Evolutionary conservation across 2,329 filamentous ascomycete species (phyloP), one percentile per base, ranked within the genome.

Genomic region (Phaeomoniella chlamydospora): DNA sequence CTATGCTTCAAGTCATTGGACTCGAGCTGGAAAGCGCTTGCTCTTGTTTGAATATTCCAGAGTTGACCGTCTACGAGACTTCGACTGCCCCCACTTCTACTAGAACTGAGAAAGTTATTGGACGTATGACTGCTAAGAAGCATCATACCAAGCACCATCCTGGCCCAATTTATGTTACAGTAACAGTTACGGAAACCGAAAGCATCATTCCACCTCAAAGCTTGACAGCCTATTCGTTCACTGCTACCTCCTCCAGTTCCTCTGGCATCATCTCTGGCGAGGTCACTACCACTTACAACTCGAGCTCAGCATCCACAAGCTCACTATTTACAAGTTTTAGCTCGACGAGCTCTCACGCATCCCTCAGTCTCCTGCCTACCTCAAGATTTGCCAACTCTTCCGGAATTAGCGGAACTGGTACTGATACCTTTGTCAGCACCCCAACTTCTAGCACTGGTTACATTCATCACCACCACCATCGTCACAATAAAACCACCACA

Each of bases 1-100:
- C 22, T 26, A n/a, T 26, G n/a, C 22, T 32, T 17, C n/a, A 32
- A 32, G 13, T 13, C 31, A 13, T 32, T 32, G 15, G 31, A 16
- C 6, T 14, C 14, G 6, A 14, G n/a, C 31, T 32, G 6, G n/a
- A 13, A 16, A 32, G 31, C 14, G 31, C 31, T 32, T 32, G 31
- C 14, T 32, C 31, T 6, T 32, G 31, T 14, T 32, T 32, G 31
- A 13, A 13, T 14, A 13, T 32, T 14, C 31, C 31, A 32, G 13
- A 26, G 22, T 26, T 26, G 22, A 26, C 22, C 9, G 22, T 26
- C 22, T 26, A 26, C n/a, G 22, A 26, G 6, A n/a, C n/a, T 26
- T 9, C 9, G 9, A 26, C 22, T 26, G 22, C 22, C 22, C 22
- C 22, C n/a, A 9, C 9, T 26, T 9, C 22, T 6, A 26, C 22